Conservation (phyloP, 1,284 basidiomycete species). For the Ceraceosorus bombacis region DNA sequence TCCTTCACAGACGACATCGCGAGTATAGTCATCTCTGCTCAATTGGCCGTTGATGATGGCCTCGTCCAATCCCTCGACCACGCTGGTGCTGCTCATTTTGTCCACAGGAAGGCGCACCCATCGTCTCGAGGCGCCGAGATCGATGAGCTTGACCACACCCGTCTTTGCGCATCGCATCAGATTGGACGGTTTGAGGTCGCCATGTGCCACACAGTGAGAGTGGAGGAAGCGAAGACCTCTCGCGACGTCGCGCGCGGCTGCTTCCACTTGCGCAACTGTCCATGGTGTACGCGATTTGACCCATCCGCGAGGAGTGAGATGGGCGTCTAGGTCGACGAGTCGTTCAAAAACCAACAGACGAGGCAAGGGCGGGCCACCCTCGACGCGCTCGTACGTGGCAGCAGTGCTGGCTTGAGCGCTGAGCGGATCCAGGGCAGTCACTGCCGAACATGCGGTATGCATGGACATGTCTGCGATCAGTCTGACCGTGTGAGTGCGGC, state of each 20-base stretch:
- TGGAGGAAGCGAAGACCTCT: slow-evolving; percentile 29
- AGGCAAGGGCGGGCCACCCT: slow-evolving; percentile 17
- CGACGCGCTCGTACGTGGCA: slow-evolving; percentile 16
- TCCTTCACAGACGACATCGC: slow-evolving; percentile 21
- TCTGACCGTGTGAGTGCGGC: not conserved
- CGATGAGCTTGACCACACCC: slow-evolving; percentile 33
- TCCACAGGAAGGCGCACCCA: slow-evolving; percentile 29
- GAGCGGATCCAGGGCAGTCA: not conserved
- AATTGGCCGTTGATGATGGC: slow-evolving; percentile 7
- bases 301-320: slow-evolving; percentile 25
- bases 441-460: not conserved
- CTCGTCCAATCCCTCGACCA: slow-evolving; percentile 31
- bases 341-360: slow-evolving; percentile 32
- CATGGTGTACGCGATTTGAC: slow-evolving; percentile 19
- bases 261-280: slow-evolving; percentile 27
- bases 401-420: slow-evolving; percentile 3
- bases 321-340: slow-evolving; percentile 31
- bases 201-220: slow-evolving; percentile 33
- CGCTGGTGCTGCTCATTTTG: slow-evolving; percentile 24
- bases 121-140: slow-evolving; percentile 32
- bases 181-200: slow-evolving; percentile 38
- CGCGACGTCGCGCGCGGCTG: slow-evolving; percentile 24
- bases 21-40: not conserved
- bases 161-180: slow-evolving; percentile 35
- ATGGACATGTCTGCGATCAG: slow-evolving; percentile 14